Conservation (phyloP, 345 rosid genomes). For the Eucalyptus tenuipes region DNA sequence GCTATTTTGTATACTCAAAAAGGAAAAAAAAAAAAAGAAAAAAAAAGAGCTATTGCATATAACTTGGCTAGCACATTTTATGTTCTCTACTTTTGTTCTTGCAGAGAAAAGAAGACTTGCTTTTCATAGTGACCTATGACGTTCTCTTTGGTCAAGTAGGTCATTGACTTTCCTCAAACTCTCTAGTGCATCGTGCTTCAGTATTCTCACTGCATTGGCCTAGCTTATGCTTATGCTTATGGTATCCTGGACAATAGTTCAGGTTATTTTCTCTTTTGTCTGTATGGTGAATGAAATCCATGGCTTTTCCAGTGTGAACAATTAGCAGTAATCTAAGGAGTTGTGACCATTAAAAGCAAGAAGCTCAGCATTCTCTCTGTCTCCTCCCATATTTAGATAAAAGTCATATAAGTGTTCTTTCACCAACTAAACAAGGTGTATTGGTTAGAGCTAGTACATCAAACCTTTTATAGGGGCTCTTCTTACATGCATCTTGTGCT, state of each 20-base stretch:
- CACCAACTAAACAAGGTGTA: background rate
- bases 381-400: background rate
- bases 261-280: background rate
- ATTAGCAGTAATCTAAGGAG: background rate
- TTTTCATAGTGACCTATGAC: conserved; percentile 56
- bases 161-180: background rate
- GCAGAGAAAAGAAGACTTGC: conserved; percentile 72
- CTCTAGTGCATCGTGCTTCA: background rate
- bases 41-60: background rate
- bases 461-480: background rate
- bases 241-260: background rate
- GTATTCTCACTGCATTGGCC: background rate
- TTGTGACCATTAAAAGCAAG: background rate
- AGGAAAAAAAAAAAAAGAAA: too few relatives aligned
- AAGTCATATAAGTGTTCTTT: background rate
- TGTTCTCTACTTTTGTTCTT: background rate
- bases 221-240: background rate
- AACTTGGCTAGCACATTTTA: background rate
- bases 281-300: background rate
- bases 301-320: background rate
- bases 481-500: background rate
- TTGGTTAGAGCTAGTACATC: background rate
- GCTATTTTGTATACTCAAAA: background rate
- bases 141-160: conserved; percentile 73
- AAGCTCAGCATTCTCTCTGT: background rate